Evolutionary conservation across 2,329 filamentous ascomycete species (phyloP).

Genomic region (Penicillium hordei): DNA sequence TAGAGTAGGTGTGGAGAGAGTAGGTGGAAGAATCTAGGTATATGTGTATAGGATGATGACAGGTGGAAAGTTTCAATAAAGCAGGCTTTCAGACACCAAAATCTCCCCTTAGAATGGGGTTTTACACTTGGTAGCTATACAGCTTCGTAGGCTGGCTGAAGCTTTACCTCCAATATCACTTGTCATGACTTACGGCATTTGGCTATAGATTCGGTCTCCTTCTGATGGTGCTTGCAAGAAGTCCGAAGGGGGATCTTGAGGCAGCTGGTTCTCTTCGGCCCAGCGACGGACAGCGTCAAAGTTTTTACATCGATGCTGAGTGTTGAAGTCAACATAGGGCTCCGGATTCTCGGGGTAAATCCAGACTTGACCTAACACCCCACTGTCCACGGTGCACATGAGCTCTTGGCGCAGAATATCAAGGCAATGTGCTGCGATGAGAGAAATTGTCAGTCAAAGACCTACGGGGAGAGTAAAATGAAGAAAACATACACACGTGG

Average conservation of each 20-base stretch:
- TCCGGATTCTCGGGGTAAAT: constrained; percentile 46
- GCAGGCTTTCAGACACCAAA: no score
- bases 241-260: constrained; percentile 43
- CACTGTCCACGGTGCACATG: constrained; percentile 63
- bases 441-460: no score
- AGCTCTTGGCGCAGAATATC: constrained; percentile 60
- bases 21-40: no score
- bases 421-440: constrained; percentile 53
- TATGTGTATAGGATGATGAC: no score
- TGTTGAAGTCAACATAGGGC: constrained; percentile 64
- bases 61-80: no score
- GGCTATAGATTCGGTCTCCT: constrained; percentile 22
- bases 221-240: constrained; percentile 44
- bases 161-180: no score
- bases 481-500: constrained; percentile 55
- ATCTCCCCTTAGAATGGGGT: no score
- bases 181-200: constrained; percentile 20
- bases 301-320: constrained; percentile 59
- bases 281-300: constrained; percentile 55
- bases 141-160: no score
- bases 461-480: no score
- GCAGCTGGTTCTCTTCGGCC: constrained; percentile 55
- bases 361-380: constrained; percentile 63
- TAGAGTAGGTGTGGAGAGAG: no score
- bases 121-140: no score